Evolutionary conservation across 441 rosid species (phyloP).

Genomic region (Erodium moschatum): DNA sequence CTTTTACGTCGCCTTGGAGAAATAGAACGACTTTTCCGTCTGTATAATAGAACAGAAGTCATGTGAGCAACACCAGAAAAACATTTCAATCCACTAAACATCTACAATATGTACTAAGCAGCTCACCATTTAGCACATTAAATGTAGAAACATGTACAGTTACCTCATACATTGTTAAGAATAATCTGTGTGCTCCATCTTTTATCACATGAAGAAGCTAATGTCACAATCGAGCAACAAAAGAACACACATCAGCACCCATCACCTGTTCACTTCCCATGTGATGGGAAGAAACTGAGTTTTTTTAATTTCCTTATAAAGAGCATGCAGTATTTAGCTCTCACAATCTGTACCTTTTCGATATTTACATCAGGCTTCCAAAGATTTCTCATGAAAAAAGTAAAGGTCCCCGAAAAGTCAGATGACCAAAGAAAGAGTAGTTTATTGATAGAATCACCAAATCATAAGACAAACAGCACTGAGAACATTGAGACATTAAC

Average conservation of each 20-base stretch:
- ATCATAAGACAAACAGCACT: background rate
- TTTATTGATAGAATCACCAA: conserved; percentile 14
- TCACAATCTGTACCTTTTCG: conserved; percentile 23
- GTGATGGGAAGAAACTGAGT: conserved; percentile 45
- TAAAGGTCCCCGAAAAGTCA: conserved; percentile 14
- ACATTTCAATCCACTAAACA: conserved; percentile 20
- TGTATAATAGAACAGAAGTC: conserved; percentile 36
- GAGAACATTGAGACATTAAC: background rate
- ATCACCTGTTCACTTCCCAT: conserved; percentile 75
- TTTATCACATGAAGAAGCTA: conserved; percentile 91
- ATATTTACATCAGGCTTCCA: conserved; percentile 16
- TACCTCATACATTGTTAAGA: conserved; percentile 87
- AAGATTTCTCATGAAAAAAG: conserved; percentile 16
- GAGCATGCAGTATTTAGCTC: conserved; percentile 30
- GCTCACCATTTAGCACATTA: conserved; percentile 37
- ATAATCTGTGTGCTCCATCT: conserved; percentile 74
- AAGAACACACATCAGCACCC: conserved; percentile 60
- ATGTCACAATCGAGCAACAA: conserved; percentile 73
- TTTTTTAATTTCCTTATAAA: conserved; percentile 25
- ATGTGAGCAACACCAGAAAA: conserved; percentile 37
- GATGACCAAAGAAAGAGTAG: conserved; percentile 9
- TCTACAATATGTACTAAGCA: conserved; percentile 25
- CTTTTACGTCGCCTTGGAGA: conserved; percentile 61
- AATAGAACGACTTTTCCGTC: conserved; percentile 76
- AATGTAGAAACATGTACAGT: conserved; percentile 54